Evolutionary conservation across 805 yeast species (phyloP), one percentile per base, ranked within the genome.

Genomic region (Pichia ethanolica): DNA sequence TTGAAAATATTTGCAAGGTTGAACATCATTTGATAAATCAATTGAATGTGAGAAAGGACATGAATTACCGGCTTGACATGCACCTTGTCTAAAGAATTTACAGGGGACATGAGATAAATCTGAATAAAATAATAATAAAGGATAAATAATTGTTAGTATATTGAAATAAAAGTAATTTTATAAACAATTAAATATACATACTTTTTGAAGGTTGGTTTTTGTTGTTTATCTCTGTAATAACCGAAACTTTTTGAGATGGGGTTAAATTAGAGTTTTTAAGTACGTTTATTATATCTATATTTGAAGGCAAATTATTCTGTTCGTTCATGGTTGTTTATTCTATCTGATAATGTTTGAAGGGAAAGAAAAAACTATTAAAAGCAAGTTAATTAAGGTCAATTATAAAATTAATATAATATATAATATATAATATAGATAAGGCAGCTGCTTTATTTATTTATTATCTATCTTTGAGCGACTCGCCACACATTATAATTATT

Each of bases 71-170:
- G 98, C 98, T 66, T 90, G 97, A 66, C 99, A 91, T 14, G 86
- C 80, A 1, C 98, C 97, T 65, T 90, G 97, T 50, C 79, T 74
- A 66, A 74, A 91, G 71, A 91, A 91, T 70, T 91, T 91, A 67
- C 99, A 91, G 3, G 99, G 99, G 33, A 91, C 98, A 66, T 91
- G 99, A 43, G 95, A 83, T 42, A 88, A 75, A 60, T 86, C 89
- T 71, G 69, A 28, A 12, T 5, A 33, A 42, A n/a, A 30, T 28
- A 32, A n/a, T 25, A 39, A 28, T 26, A 25, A 39, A 10, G 25
- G 7, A 28, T 20, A 12, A 14, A 30, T 5, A 30, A 35, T 28
- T 5, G 39, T 35, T 44, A 27, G 39, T 36, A 44, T 36, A 11
- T 35, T 8, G 11, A 35, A 30, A 32, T 25, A 12, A 42, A 14